phyloP scores from a whole-genome alignment of 768 basidiomycete genomes.

The Daedaleopsis nitida region DNA sequence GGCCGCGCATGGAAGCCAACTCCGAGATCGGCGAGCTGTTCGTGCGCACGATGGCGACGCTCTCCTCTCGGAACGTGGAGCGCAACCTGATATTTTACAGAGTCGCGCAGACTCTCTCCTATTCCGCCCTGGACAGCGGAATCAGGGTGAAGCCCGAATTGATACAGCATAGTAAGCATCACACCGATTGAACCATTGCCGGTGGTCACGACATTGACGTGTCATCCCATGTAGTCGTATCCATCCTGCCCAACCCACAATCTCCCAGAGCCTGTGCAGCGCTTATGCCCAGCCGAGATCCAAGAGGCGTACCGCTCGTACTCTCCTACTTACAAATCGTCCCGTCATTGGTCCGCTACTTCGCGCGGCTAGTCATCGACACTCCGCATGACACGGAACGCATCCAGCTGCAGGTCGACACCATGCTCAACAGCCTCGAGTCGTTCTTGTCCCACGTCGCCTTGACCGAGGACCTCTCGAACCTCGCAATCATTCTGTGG shows the following conservation, averaged over 20 bases:
- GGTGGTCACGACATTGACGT: not conserved
- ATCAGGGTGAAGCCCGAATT: not conserved
- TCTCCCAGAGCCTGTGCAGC: not conserved
- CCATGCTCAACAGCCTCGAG: not conserved
- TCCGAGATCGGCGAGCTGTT: not conserved
- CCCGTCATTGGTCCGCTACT: not conserved
- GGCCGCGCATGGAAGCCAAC: slow-evolving; percentile 1
- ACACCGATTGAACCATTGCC: not conserved
- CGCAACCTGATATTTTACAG: not conserved
- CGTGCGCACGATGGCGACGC: not conserved
- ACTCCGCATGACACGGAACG: not conserved
- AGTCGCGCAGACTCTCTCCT: not conserved
- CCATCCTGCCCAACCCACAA: not conserved
- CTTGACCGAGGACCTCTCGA: not conserved
- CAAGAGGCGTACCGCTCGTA: not conserved
- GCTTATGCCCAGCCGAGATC: not conserved
- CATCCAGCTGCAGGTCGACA: not conserved
- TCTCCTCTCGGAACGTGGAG: not conserved
- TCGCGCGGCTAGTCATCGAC: not conserved
- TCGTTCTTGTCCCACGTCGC: not conserved
- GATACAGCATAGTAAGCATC: not conserved
- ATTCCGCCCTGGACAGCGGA: not conserved
- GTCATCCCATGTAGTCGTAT: not conserved
- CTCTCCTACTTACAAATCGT: not conserved
- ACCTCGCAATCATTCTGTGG: not conserved